Evolutionary conservation across 2,329 filamentous ascomycete genomes (phyloP).

Genomic region (Cladophialophora yegresii): DNA sequence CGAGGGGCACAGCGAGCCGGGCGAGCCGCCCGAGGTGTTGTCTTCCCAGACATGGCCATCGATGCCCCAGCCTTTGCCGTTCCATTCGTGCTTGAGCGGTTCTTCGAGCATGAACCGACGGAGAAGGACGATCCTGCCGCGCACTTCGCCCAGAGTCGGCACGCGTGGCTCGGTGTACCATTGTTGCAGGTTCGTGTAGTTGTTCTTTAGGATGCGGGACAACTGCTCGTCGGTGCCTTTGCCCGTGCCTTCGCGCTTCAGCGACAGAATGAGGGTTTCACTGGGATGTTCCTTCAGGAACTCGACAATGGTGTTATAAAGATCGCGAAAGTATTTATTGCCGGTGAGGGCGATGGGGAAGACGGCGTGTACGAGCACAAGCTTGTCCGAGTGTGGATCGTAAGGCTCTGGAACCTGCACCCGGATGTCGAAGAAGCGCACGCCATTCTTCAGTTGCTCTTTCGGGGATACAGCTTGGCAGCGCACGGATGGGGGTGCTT

Average conservation of each 20-base stretch:
- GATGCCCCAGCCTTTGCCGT: conserved; percentile 58
- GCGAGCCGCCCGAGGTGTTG: conserved; percentile 62
- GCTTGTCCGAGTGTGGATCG: conserved; percentile 62
- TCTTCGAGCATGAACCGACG: conserved; percentile 72
- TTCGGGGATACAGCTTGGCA: conserved; percentile 80
- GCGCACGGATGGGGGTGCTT: conserved; percentile 85
- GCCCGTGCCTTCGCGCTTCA: conserved; percentile 90
- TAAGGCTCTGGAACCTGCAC: conserved; percentile 66
- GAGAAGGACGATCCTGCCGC: conserved; percentile 81
- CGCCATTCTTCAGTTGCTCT: conserved; percentile 82
- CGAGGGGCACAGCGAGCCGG: conserved; percentile 68
- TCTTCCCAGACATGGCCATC: conserved; percentile 74
- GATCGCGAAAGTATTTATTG: conserved; percentile 72
- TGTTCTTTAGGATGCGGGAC: conserved; percentile 68
- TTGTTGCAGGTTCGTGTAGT: conserved; percentile 65
- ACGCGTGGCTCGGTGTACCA: conserved; percentile 81
- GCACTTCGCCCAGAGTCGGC: conserved; percentile 74
- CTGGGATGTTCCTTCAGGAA: conserved; percentile 77
- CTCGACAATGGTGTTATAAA: conserved; percentile 69
- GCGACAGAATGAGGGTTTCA: conserved; percentile 79
- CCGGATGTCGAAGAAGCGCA: conserved; percentile 91
- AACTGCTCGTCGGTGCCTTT: conserved; percentile 77
- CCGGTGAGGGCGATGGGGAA: conserved; percentile 87
- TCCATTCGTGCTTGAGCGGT: conserved; percentile 47
- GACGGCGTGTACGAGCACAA: conserved; percentile 83